A percentile compares a stretch with the other conserved stretches of the same genome.
Conservation (phyloP, 805 yeast genomes). For the Lachancea kluyveri region DNA sequence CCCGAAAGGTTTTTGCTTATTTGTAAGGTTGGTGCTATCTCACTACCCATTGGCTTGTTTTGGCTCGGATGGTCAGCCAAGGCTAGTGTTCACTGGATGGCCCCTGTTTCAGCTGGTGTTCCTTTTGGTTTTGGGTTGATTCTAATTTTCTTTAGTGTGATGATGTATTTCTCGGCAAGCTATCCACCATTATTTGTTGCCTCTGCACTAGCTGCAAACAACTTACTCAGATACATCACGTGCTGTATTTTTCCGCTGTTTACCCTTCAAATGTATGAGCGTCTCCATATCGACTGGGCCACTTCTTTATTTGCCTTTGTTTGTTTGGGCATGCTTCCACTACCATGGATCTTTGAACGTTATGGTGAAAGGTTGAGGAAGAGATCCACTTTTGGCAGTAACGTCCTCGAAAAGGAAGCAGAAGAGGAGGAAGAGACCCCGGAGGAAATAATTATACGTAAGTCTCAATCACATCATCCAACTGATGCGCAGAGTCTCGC, state of each 20-base stretch:
- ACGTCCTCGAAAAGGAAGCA: conserved; percentile 40
- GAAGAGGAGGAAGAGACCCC: conserved; percentile 27
- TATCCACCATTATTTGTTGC: conserved; percentile 77
- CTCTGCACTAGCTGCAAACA: conserved; percentile 86
- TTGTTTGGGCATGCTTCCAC: conserved; percentile 64
- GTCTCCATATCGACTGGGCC: conserved; percentile 75
- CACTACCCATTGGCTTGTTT: conserved; percentile 61
- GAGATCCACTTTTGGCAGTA: conserved; percentile 53
- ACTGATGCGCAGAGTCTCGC: no score
- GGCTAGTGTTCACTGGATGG: conserved; percentile 62
- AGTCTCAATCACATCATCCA: no score
- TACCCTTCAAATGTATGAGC: conserved; percentile 75
- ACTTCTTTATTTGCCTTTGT: conserved; percentile 58
- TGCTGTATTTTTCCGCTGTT: conserved; percentile 83
- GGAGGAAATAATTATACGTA: no score
- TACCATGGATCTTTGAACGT: conserved; percentile 61
- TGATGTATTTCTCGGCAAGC: conserved; percentile 62
- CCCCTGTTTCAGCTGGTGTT: conserved; percentile 68
- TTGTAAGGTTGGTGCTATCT: conserved; percentile 61
- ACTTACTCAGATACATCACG: conserved; percentile 63
- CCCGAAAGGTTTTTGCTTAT: conserved; percentile 59
- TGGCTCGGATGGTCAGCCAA: conserved; percentile 81
- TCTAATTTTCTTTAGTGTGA: conserved; percentile 61
- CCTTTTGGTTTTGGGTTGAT: conserved; percentile 74
- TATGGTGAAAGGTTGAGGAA: conserved; percentile 55